phyloP scores from a whole-genome alignment of 441 rosid species.

The Rhodomyrtus psidioides region DNA sequence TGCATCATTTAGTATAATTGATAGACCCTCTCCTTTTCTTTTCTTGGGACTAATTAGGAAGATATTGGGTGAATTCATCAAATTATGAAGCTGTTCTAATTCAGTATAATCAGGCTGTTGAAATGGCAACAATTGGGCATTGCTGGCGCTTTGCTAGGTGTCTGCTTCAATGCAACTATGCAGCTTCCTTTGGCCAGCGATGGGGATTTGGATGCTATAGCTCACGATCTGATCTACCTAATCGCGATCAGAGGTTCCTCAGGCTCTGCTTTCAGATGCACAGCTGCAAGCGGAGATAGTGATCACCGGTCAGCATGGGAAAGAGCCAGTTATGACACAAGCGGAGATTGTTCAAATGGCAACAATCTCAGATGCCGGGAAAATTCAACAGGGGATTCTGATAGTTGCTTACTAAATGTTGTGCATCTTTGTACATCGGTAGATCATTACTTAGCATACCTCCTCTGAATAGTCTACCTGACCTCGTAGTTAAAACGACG shows the following conservation, averaged over 20 bases:
- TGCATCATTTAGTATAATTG: background rate
- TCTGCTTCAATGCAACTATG: background rate
- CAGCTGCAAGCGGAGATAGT: constrained; percentile 50
- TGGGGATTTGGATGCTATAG: constrained; percentile 58
- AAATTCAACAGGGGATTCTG: background rate
- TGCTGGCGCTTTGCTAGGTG: background rate
- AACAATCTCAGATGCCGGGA: constrained; percentile 75
- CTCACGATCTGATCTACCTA: background rate
- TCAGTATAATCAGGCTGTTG: background rate
- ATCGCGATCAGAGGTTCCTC: constrained; percentile 71
- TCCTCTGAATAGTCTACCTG: too few relatives aligned
- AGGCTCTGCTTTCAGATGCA: constrained; percentile 91
- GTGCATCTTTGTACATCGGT: too few relatives aligned
- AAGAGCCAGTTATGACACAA: constrained; percentile 55
- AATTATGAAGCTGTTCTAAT: background rate
- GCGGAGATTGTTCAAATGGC: too few relatives aligned
- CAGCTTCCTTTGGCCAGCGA: constrained; percentile 77
- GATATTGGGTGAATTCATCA: background rate
- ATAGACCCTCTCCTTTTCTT: background rate
- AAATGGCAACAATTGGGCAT: background rate
- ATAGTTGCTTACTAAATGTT: too few relatives aligned
- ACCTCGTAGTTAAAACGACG: too few relatives aligned
- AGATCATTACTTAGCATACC: too few relatives aligned
- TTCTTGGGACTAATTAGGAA: background rate
- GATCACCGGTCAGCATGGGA: constrained; percentile 28